Base-by-base conservation (phyloP, 139 green algal species). In the Diplosphaera chodatii region DNA sequence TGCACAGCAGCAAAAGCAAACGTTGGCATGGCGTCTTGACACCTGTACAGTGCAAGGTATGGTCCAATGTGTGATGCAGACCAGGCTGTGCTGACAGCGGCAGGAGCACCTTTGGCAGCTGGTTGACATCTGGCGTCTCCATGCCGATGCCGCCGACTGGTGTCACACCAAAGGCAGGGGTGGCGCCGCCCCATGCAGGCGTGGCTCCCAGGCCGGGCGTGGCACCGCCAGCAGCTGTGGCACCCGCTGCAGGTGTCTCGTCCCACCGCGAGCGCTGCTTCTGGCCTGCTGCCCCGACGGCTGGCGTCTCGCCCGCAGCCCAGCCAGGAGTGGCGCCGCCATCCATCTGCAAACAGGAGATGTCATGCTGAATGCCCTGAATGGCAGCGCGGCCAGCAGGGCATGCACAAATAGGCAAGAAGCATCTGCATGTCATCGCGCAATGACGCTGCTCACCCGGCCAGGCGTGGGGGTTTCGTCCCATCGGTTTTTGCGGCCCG, bases 251-350 rank as follows among this genome's bases (percentile, higher is more conserved):
- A 3, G 91, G 91, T 0, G 91, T 96, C 72, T 92, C 85, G 70
- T 96, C 91, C 91, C 91, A 96, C 29, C 91, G 84, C 0, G 84
- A 92, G 25, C 87, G 84, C 64, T 71, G 74, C 75, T 86, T 87
- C n/a, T n/a, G n/a, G 8, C 67, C 70, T 13, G 67, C 78, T 1
- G 78, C 83, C 0, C 76, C 85, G n/a, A 75, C 32, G 5, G 64
- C 78, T 3, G 77, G 77, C 21, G 77, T 82, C 28, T 83, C 77
- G 18, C 71, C 78, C 1, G 56, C 30, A 2, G 74, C 78, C 67
- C 70, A 77, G 8, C 69, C 77, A 28, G 82, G 79, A 30, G 79
- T 85, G 5, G 78, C 74, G 13, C 72, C 72, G 40, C 48, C 74
- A 55, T 74, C 77, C 27, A 32, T 64, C 72, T 81, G 76, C 68